phyloP scores from a whole-genome alignment of 495 filamentous ascomycete species.

The Tetracladium setigerum region DNA sequence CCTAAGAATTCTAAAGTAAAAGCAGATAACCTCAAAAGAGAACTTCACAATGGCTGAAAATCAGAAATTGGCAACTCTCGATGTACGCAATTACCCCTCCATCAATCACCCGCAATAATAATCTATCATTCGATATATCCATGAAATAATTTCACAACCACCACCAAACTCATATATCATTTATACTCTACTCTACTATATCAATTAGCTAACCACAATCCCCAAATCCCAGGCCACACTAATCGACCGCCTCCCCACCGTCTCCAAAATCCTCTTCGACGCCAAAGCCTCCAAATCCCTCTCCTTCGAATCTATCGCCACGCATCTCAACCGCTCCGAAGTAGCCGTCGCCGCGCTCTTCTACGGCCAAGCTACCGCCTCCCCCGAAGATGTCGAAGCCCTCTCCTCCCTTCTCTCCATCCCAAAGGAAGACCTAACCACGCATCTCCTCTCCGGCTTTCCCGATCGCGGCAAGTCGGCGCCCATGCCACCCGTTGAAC shows the following conservation, averaged over 20 bases:
- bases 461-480: slow-evolving; percentile 78
- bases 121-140: not conserved
- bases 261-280: slow-evolving; percentile 69
- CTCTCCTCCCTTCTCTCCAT: slow-evolving; percentile 63
- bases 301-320: slow-evolving; percentile 74
- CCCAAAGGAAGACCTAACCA: slow-evolving; percentile 44
- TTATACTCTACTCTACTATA: not conserved
- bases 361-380: slow-evolving; percentile 85
- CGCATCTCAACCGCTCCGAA: slow-evolving; percentile 73
- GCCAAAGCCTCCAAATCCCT: slow-evolving; percentile 71
- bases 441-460: slow-evolving; percentile 55
- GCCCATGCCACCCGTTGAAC: slow-evolving; percentile 92
- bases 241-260: slow-evolving; percentile 50
- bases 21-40: not conserved
- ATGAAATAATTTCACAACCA: not conserved
- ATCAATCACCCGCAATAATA: not conserved
- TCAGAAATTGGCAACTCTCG: slow-evolving; percentile 26
- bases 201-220: not conserved
- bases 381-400: slow-evolving; percentile 65
- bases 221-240: slow-evolving; percentile 29
- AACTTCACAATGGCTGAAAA: slow-evolving; percentile 25
- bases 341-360: slow-evolving; percentile 89
- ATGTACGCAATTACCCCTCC: slow-evolving; percentile 21
- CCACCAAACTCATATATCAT: not conserved
- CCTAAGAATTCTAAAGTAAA: too few relatives aligned